Evolutionary conservation across 768 basidiomycete species (phyloP), one percentile per base, ranked within the genome.

Genomic region (Macrolepiota dolichaula): DNA sequence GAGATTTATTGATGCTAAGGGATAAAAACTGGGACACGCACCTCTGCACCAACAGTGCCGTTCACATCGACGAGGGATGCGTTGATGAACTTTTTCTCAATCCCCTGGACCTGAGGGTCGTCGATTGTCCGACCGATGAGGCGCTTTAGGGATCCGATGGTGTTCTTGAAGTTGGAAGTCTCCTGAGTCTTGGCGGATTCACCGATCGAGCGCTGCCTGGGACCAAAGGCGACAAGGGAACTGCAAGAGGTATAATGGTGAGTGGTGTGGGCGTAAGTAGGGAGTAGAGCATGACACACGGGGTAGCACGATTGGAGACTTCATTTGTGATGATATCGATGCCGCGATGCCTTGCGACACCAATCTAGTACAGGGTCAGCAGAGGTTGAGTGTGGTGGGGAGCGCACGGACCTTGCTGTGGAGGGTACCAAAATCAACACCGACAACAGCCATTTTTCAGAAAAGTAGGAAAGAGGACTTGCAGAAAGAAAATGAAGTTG

Each of bases 241-340:
- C 96, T 98, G 68, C 6, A 44, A 22, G 22, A 49, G 2, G 37
- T 42, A 29, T n/a, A 59, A 36, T 19, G 60, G 51, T 57, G 63
- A 93, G 86, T 37, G 93, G 94, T 67, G 92, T 94, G 68, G 11
- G 37, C 15, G 32, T 10, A n/a, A 24, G 36, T 27, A 59, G 17
- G 56, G 47, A 36, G 27, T 27, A 2, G 29, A 32, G 51, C 38
- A 59, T 19, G 24, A 84, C 94, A 70, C 64, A 98, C 94, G 96
- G 96, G 25, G 96, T 98, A 15, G 89, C 85, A 58, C 97, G 91
- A 81, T 98, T 98, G 15, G 96, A 98, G 63, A 96, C 94, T 74
- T 99, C 96, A 75, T 99, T 99, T 63, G 87, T 81, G 79, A 99
- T 96, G 76, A 99, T 95, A 83, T 99, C 96, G 79, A 99, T 96